These are phyloP conservation scores for Porogramme epimiltina DNA, from an alignment of 1,284 basidiomycete genomes.

Conservation along the genomic window DNA sequence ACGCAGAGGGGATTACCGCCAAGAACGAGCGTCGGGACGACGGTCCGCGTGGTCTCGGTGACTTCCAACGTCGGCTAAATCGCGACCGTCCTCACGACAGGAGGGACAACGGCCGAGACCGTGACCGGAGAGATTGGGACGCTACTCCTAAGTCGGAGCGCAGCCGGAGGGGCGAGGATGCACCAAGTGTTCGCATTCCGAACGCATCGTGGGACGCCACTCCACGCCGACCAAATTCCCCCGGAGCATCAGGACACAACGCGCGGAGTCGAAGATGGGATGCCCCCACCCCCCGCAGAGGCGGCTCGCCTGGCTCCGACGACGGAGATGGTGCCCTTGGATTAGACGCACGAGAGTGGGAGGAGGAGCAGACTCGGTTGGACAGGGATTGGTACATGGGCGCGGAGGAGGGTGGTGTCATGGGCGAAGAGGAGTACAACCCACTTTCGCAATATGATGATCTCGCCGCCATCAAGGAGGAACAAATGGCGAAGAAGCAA, in stretches of 20 bases:
- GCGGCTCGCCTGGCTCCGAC: constrained; percentile 54
- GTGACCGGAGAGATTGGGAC: constrained; percentile 51
- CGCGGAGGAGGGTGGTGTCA: constrained; percentile 83
- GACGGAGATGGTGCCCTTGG: constrained; percentile 58
- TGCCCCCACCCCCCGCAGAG: constrained; percentile 81
- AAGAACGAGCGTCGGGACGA: constrained; percentile 53
- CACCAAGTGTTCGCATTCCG: constrained; percentile 85
- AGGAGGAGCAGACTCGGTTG: constrained; percentile 87
- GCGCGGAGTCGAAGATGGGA: constrained; percentile 76
- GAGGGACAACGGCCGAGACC: constrained; percentile 13
- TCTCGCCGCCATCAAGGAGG: constrained; percentile 69
- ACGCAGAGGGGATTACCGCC: constrained; percentile 63
- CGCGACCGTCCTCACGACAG: constrained; percentile 46
- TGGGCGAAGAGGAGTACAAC: constrained; percentile 90
- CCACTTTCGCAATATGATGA: constrained; percentile 93
- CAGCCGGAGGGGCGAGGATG: constrained; percentile 59
- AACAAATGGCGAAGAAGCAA: constrained; percentile 80
- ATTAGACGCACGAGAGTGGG: constrained; percentile 84
- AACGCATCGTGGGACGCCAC: constrained; percentile 92
- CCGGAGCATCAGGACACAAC: constrained; percentile 50
- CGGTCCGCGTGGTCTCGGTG: constrained; percentile 66
- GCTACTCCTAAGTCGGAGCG: constrained; percentile 71
- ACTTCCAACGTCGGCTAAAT: constrained; percentile 71
- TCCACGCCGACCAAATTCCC: constrained; percentile 49
- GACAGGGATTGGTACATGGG: constrained; percentile 95